Base-by-base conservation (phyloP, 805 yeast genomes). In the Ogataea allantospora region DNA sequence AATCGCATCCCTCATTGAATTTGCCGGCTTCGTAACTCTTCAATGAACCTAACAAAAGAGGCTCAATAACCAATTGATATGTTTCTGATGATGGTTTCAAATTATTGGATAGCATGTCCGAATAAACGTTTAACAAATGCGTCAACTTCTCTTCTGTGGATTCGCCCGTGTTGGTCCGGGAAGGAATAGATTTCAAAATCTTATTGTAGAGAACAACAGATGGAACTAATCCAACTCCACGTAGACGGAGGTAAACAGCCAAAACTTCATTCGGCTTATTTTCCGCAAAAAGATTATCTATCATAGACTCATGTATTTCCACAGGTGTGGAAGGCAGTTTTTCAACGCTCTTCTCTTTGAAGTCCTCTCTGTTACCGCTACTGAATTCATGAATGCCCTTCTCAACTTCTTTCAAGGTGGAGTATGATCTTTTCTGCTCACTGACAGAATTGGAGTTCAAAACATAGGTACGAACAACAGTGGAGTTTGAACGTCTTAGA, bases 111-210 rank as follows among this genome's bases (percentile, higher is more conserved):
- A 83, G 65, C 54, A 82, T 62, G 50, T 81, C 88, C 34, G 83
- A 84, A 54, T 83, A 83, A 23, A 81, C 78, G 14, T 77, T 80
- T 46, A 83, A 62, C 41, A 83, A 56, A 37, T 72, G 75, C 2
- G 85, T 81, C 55, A 83, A 66, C 53, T 73, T 75, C 30, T 71
- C 72, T 54, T 83, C 88, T 6, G 75, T 59, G 17, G 78, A 66
- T 44, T 70, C 73, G 39, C 73, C 74, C 38, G 71, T 70, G 25
- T 76, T 59, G 3, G 65, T 51, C 57, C 93, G 69, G 28, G 57
- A 43, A 10, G 71, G 58, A 8, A 83, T 68, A 1, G 88, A 78
- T 14, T 62, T 57, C 29, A 83, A 60, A 5, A 83, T 77, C 12
- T 71, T 61, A 43, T 76, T 73, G 60, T 76, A 83, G 2, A 69